phyloP scores from a whole-genome alignment of 164 flowering plant species.

The Umbellularia californica region DNA sequence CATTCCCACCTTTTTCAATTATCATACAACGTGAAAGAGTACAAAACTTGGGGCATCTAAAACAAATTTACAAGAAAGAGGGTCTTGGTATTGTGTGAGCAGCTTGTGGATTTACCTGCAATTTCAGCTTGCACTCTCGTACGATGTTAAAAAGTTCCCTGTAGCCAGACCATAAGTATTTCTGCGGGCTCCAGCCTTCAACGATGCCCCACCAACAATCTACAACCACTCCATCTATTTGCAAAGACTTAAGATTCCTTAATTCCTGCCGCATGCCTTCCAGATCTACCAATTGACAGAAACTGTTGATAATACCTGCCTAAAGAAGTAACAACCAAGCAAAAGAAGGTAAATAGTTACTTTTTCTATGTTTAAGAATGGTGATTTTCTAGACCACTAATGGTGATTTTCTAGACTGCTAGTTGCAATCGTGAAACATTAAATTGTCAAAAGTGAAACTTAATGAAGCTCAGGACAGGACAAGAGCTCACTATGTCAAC shows the following conservation, averaged over 20 bases:
- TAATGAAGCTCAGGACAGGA: not conserved
- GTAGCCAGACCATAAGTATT: conserved; percentile 82
- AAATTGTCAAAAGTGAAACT: not conserved
- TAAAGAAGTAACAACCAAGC: conserved; percentile 22
- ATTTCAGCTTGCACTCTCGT: conserved; percentile 55
- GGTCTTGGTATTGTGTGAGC: not conserved
- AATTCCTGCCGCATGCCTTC: conserved; percentile 59
- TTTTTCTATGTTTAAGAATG: not conserved
- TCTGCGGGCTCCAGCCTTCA: conserved; percentile 77
- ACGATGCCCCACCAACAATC: conserved; percentile 94
- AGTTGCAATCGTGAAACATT: not conserved
- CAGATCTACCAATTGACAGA: conserved; percentile 72
- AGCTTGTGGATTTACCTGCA: conserved; percentile 45
- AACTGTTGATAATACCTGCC: conserved; percentile 60
- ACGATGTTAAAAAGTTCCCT: conserved; percentile 62
- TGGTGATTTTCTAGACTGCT: no score
- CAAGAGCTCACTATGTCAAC: not conserved
- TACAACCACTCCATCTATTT: conserved; percentile 78
- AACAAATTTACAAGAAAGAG: no score
- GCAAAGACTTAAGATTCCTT: conserved; percentile 56
- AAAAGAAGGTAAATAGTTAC: not conserved
- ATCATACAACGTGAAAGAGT: no score
- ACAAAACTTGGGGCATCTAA: no score
- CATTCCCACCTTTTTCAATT: no score
- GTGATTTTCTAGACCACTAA: not conserved